A percentile compares a stretch with the other conserved stretches of the same genome.
Evolutionary conservation across 768 basidiomycete species (phyloP).

Genomic region (Gloeophyllum trabeum): DNA sequence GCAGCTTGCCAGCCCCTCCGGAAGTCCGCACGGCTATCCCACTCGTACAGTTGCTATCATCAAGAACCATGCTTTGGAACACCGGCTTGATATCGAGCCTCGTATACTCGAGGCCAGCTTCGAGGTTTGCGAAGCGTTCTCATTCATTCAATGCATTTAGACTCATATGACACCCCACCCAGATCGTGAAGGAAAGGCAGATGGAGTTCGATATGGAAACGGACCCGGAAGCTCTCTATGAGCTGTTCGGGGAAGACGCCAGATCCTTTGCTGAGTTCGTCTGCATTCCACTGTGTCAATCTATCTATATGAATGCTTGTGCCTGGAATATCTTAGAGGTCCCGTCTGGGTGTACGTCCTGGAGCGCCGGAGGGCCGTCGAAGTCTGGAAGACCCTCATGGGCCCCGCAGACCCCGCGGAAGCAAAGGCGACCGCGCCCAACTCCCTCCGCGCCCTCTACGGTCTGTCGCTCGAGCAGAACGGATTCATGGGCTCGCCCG

Average conservation of each 20-base stretch:
- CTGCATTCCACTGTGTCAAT: slow-evolving; percentile 1
- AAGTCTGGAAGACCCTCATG: slow-evolving; percentile 73
- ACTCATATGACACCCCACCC: slow-evolving; percentile 1
- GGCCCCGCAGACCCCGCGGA: slow-evolving; percentile 50
- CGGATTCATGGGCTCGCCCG: slow-evolving; percentile 64
- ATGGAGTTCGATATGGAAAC: slow-evolving; percentile 83
- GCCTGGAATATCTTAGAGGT: slow-evolving; percentile 32
- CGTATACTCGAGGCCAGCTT: slow-evolving; percentile 73
- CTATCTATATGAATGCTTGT: background rate
- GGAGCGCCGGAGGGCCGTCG: slow-evolving; percentile 70
- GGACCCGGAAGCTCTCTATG: slow-evolving; percentile 69
- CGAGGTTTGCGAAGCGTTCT: slow-evolving; percentile 38
- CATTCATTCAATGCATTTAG: slow-evolving; percentile 5
- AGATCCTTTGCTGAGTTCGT: slow-evolving; percentile 69
- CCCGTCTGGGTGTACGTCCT: slow-evolving; percentile 91
- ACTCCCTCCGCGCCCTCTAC: slow-evolving; percentile 64
- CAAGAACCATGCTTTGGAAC: slow-evolving; percentile 64
- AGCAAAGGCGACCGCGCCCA: slow-evolving; percentile 42
- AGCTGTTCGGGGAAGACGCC: slow-evolving; percentile 73
- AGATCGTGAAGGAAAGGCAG: slow-evolving; percentile 83
- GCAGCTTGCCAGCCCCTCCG: background rate
- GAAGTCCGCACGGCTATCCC: background rate
- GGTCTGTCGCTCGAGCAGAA: slow-evolving; percentile 45
- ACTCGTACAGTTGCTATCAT: slow-evolving; percentile 78
- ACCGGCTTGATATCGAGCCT: slow-evolving; percentile 73